Percentiles rank a stretch among this genome's conserved stretches.
Conservation (phyloP, 2,329 filamentous ascomycete genomes). For the Xylogone sp. region DNA sequence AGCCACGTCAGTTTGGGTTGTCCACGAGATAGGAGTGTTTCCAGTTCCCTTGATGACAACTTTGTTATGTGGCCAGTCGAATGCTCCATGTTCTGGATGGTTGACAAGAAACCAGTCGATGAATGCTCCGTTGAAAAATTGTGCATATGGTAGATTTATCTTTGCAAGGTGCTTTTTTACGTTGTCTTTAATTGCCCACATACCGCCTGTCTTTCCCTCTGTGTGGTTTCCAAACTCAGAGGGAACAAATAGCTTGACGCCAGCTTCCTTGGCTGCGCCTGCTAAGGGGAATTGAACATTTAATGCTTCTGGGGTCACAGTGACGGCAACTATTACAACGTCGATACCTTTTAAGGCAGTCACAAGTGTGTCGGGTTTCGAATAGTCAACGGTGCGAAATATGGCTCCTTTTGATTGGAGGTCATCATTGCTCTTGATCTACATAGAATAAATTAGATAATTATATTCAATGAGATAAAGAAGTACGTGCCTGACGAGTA, state of each 20-base stretch:
- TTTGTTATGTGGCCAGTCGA: background rate
- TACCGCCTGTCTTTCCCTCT: conserved; percentile 31
- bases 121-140: background rate
- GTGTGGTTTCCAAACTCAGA: conserved; percentile 36
- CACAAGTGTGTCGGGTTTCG: conserved; percentile 38
- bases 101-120: background rate
- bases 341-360: conserved; percentile 45
- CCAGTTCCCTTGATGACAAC: background rate
- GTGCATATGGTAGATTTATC: background rate
- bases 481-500: background rate
- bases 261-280: conserved; percentile 43
- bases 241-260: conserved; percentile 49
- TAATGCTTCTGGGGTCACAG: conserved; percentile 27
- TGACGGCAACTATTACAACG: conserved; percentile 41
- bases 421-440: background rate
- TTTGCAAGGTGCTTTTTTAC: background rate
- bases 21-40: background rate
- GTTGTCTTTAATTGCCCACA: conserved; percentile 33
- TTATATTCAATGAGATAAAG: background rate
- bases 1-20: background rate
- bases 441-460: background rate
- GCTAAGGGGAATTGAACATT: conserved; percentile 39
- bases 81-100: background rate
- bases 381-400: conserved; percentile 40
- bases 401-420: conserved; percentile 34